phyloP scores from a whole-genome alignment of 768 basidiomycete genomes.

The Trametes elegans region DNA sequence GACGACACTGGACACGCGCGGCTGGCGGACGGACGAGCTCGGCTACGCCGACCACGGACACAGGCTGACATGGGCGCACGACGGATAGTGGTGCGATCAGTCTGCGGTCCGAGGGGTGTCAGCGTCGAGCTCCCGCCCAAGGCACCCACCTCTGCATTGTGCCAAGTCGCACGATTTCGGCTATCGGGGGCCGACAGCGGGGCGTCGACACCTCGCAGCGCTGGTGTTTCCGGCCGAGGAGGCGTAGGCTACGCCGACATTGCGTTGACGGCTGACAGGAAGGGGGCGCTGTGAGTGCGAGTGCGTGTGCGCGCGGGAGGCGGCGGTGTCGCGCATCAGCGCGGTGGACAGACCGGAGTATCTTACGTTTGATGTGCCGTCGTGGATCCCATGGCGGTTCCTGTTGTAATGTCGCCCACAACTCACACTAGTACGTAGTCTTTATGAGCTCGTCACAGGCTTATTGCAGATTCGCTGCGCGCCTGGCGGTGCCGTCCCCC shows the following conservation, averaged over 20 bases:
- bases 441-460: background rate
- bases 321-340: background rate
- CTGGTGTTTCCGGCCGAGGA: background rate
- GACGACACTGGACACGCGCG: constrained; percentile 16
- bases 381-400: background rate
- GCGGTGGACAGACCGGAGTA: background rate
- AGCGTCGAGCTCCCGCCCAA: too few species aligned
- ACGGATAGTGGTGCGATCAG: background rate
- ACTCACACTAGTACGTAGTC: background rate
- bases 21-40: constrained; percentile 29
- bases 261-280: too few species aligned
- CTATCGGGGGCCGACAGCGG: background rate
- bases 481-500: too few species aligned
- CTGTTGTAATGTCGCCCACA: constrained; percentile 5
- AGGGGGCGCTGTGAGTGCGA: background rate
- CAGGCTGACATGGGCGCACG: constrained; percentile 23
- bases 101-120: too few species aligned
- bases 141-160: too few species aligned
- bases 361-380: background rate
- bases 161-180: background rate
- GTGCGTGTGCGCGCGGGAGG: background rate
- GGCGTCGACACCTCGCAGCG: background rate
- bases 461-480: background rate
- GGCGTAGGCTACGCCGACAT: too few species aligned
- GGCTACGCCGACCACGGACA: constrained; percentile 28